A percentile compares a stretch with the other conserved stretches of the same genome.
phyloP scores from a whole-genome alignment of 202 grass and related monocot species.

The Digitaria exilis region DNA sequence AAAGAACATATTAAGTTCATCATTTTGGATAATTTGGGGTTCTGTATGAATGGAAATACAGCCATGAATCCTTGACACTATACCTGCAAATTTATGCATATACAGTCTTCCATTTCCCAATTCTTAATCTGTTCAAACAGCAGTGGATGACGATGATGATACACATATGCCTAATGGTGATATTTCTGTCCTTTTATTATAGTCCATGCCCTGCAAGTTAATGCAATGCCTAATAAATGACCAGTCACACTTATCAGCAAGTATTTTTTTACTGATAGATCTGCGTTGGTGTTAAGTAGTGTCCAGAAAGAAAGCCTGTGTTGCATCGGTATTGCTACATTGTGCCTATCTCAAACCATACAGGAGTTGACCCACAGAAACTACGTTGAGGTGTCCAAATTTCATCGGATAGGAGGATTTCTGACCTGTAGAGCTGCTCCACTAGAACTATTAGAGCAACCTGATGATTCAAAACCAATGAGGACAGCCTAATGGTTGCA shows the following conservation, averaged over 20 bases:
- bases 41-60: background rate
- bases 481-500: conserved; percentile 73
- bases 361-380: background rate
- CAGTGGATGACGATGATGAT: background rate
- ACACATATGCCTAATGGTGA: conserved; percentile 55
- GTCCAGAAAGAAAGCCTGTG: background rate
- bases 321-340: background rate
- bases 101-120: background rate
- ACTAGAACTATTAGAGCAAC: conserved; percentile 87
- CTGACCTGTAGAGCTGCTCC: conserved; percentile 93
- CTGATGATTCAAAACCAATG: conserved; percentile 92
- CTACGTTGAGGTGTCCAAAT: conserved; percentile 12
- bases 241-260: background rate
- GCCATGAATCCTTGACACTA: background rate
- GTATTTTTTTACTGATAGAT: background rate
- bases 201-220: conserved; percentile 85
- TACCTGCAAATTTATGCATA: conserved; percentile 4
- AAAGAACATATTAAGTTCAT: background rate
- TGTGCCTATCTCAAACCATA: background rate
- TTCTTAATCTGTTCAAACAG: background rate
- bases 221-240: background rate
- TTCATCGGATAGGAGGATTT: background rate
- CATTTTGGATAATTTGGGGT: conserved; percentile 12
- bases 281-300: background rate
- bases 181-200: conserved; percentile 96